Evolutionary conservation across 148 eudicot genomes (phyloP).

Genomic region (Heliamphora exappendiculata): DNA sequence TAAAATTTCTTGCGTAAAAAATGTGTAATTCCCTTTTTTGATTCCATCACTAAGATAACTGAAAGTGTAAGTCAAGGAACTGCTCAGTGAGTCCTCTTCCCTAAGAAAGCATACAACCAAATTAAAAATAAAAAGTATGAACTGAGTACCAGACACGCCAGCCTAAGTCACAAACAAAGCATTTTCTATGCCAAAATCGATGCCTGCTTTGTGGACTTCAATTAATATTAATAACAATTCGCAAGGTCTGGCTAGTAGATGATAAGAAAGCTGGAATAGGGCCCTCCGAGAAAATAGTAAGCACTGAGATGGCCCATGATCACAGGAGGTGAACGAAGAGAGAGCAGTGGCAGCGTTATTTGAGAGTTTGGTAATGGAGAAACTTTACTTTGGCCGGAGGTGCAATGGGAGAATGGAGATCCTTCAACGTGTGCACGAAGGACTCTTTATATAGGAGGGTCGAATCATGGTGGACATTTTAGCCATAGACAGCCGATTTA

Average conservation of each 20-base stretch:
- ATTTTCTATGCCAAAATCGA: not conserved
- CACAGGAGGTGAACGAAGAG: not conserved
- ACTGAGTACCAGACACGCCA: not conserved
- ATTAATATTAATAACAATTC: no score
- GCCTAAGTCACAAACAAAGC: not conserved
- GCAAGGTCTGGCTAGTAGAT: no score
- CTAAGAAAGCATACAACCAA: not conserved
- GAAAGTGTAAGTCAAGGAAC: not conserved
- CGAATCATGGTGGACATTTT: not conserved
- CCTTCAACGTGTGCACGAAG: not conserved
- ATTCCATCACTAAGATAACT: not conserved
- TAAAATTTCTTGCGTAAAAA: no score
- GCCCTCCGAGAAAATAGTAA: not conserved
- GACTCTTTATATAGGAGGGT: not conserved
- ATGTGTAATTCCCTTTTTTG: no score
- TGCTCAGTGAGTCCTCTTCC: not conserved
- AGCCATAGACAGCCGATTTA: not conserved
- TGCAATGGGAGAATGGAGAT: not conserved
- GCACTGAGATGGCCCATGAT: not conserved
- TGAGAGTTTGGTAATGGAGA: not conserved
- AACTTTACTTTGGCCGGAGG: not conserved
- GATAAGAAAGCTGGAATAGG: not conserved
- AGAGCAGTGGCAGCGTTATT: not conserved
- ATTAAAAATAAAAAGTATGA: not conserved
- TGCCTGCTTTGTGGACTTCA: not conserved